Conservation (phyloP, 169 alveolate genomes). For the Eimeria falciformis region DNA sequence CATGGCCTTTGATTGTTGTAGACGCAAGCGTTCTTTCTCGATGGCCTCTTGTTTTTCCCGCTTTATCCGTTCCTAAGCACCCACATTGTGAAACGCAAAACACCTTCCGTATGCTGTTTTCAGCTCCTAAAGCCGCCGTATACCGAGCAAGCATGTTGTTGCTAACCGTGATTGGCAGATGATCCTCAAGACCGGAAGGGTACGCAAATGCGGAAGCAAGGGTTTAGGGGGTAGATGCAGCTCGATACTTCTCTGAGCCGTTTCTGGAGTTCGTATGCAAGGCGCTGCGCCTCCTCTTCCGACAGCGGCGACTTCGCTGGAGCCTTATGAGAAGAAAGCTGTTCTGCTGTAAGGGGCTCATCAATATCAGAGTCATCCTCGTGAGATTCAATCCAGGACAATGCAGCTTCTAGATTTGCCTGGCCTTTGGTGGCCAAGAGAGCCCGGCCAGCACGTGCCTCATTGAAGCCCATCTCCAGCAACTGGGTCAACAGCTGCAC, state of each 20-base stretch:
- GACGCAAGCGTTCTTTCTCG: constrained; percentile 80
- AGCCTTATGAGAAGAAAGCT: constrained; percentile 43
- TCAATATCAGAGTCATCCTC: constrained; percentile 61
- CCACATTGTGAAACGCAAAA: neutral
- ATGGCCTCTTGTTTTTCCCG: constrained; percentile 83
- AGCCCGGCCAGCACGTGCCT: constrained; percentile 79
- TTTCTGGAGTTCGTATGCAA: constrained; percentile 80
- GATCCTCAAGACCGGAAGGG: too few species aligned
- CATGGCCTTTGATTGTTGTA: constrained; percentile 80
- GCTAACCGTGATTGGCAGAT: too few species aligned
- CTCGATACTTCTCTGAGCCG: constrained; percentile 71
- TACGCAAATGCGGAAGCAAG: too few species aligned
- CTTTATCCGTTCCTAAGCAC: constrained; percentile 74
- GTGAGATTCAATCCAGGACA: constrained; percentile 80
- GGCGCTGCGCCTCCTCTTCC: constrained; percentile 80
- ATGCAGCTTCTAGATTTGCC: constrained; percentile 76
- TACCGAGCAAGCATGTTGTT: too few species aligned
- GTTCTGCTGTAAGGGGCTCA: constrained; percentile 72
- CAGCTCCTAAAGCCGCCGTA: too few species aligned
- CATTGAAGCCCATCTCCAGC: constrained; percentile 80
- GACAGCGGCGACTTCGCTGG: constrained; percentile 71
- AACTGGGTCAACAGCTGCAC: constrained; percentile 46
- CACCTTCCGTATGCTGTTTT: too few species aligned
- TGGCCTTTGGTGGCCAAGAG: constrained; percentile 71
- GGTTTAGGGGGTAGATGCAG: neutral